These are phyloP conservation scores for Meyerozyma elateridarum DNA, from an alignment of 1,139 yeast species.

Conservation along the genomic window DNA sequence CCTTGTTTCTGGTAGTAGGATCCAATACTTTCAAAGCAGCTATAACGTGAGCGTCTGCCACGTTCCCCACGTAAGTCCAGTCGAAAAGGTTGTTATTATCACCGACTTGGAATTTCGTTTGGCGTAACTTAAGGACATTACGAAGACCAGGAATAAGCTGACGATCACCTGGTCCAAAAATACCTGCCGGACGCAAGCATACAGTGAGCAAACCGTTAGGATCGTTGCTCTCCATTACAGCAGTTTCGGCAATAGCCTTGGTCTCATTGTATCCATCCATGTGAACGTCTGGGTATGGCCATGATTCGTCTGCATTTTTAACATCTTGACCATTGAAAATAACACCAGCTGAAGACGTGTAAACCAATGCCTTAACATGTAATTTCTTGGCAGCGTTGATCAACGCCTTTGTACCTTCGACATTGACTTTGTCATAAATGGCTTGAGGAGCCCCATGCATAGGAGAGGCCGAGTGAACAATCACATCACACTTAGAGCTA, in stretches of 20 bases:
- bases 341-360: slow-evolving; percentile 97
- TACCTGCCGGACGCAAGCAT: slow-evolving; percentile 94
- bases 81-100: slow-evolving; percentile 91
- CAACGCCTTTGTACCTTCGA: slow-evolving; percentile 78
- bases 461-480: slow-evolving; percentile 97
- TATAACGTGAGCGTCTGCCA: slow-evolving; percentile 91
- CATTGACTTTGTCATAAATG: slow-evolving; percentile 85
- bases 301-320: slow-evolving; percentile 84
- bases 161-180: slow-evolving; percentile 98
- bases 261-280: slow-evolving; percentile 98
- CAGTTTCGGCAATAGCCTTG: slow-evolving; percentile 84
- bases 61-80: slow-evolving; percentile 99
- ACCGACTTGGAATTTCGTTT: slow-evolving; percentile 89
- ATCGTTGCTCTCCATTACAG: slow-evolving; percentile 69
- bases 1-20: slow-evolving; percentile 29
- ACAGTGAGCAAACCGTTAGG: slow-evolving; percentile 62
- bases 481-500: slow-evolving; percentile 59
- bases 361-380: slow-evolving; percentile 66
- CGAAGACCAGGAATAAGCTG: slow-evolving; percentile 93
- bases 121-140: slow-evolving; percentile 77
- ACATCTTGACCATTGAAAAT: slow-evolving; percentile 91
- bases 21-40: slow-evolving; percentile 76
- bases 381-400: slow-evolving; percentile 57
- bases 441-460: slow-evolving; percentile 80
- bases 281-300: slow-evolving; percentile 88